phyloP scores from a whole-genome alignment of 2,329 filamentous ascomycete species.

The Grosmannia serpens region DNA sequence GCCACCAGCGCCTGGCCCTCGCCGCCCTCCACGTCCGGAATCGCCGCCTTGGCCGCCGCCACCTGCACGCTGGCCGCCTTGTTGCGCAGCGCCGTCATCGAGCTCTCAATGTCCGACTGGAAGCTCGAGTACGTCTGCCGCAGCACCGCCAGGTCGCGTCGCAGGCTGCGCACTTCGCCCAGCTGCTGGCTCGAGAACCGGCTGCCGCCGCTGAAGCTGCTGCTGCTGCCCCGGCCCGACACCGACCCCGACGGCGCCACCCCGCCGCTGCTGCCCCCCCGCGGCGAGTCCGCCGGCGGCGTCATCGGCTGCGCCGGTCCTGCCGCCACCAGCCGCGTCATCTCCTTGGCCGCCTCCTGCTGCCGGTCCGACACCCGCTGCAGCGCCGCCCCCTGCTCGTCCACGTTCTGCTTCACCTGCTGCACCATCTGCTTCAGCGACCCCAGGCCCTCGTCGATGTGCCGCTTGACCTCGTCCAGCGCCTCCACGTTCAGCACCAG shows the following conservation, averaged over 20 bases:
- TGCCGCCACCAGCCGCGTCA: constrained; percentile 46
- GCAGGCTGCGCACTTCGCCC: constrained; percentile 67
- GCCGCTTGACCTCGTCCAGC: constrained; percentile 89
- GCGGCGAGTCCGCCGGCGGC: constrained; percentile 36
- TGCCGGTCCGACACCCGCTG: constrained; percentile 85
- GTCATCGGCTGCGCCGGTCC: constrained; percentile 22
- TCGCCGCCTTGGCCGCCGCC: constrained; percentile 55
- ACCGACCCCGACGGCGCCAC: constrained; percentile 29
- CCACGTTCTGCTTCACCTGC: constrained; percentile 70
- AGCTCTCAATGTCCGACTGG: constrained; percentile 74
- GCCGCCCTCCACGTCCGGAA: constrained; percentile 63
- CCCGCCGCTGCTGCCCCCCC: constrained; percentile 18
- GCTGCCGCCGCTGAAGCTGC: constrained; percentile 16
- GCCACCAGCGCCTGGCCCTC: constrained; percentile 80
- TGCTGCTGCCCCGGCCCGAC: constrained; percentile 24
- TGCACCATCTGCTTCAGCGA: constrained; percentile 74
- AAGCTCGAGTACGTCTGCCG: constrained; percentile 91
- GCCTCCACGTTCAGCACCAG: constrained; percentile 90
- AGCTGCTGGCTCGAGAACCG: constrained; percentile 43
- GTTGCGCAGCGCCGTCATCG: constrained; percentile 70
- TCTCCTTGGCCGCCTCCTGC: constrained; percentile 77
- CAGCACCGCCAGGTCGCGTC: constrained; percentile 80
- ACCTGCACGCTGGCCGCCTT: constrained; percentile 77
- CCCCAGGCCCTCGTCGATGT: constrained; percentile 85
- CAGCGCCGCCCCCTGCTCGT: constrained; percentile 70